Evolutionary conservation across 805 yeast species (phyloP).

Genomic region (Starmerella stellata): DNA sequence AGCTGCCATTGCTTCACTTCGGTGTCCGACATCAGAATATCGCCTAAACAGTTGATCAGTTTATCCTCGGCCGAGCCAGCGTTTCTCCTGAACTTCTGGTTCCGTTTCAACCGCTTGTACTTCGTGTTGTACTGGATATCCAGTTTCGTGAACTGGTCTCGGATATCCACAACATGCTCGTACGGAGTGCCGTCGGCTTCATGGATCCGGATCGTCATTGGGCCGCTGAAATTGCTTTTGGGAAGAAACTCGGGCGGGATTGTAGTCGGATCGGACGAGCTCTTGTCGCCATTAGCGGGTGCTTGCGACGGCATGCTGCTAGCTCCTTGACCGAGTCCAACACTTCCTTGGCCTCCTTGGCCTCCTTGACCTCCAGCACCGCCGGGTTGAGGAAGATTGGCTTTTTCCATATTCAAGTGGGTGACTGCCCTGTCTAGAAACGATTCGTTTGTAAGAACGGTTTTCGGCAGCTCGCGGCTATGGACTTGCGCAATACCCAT

Average conservation of each 20-base stretch:
- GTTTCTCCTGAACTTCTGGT: slow-evolving; percentile 28
- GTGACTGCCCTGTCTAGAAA: slow-evolving; percentile 28
- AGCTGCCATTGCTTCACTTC: slow-evolving; percentile 60
- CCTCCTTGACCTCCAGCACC: too few species aligned
- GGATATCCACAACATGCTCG: slow-evolving; percentile 85
- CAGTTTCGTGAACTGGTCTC: slow-evolving; percentile 65
- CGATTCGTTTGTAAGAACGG: slow-evolving; percentile 22
- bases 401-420: slow-evolving; percentile 7
- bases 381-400: too few species aligned
- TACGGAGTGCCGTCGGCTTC: slow-evolving; percentile 98
- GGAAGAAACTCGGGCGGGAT: slow-evolving; percentile 5
- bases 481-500: slow-evolving; percentile 89
- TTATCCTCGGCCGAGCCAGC: slow-evolving; percentile 22
- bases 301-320: neutral
- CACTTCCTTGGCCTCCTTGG: too few species aligned
- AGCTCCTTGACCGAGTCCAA: too few species aligned
- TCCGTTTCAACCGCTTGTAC: slow-evolving; percentile 61
- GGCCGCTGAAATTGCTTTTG: slow-evolving; percentile 38
- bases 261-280: neutral
- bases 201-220: slow-evolving; percentile 90
- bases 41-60: slow-evolving; percentile 50
- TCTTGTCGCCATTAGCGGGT: neutral
- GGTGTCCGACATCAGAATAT: slow-evolving; percentile 40
- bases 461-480: slow-evolving; percentile 22
- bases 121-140: slow-evolving; percentile 93